Base-by-base conservation (phyloP, 1,284 basidiomycete genomes). In the Fistulinella cinereoalba region DNA sequence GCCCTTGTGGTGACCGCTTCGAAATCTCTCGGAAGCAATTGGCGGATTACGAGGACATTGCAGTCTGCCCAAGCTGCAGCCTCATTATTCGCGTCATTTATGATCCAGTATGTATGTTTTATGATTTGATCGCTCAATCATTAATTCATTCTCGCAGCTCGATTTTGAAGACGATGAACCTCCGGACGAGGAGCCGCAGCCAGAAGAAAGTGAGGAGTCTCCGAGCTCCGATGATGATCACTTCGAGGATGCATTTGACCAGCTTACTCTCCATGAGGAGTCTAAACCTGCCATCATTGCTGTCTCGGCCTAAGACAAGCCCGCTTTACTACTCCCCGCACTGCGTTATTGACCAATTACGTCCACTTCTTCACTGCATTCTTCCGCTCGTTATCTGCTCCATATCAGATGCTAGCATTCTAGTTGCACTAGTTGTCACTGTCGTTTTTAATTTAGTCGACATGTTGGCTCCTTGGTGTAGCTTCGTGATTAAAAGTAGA, bases 1-100 rank as follows among this genome's bases (percentile, higher is more conserved):
- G 95, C 64, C 96, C 96, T 1, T 99, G 97, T 64, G 96, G 96
- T 21, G 97, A 99, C 72, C 85, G 94, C 32, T 99, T 99, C 71
- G 97, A 99, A 68, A 98, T 99, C 58, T 87, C 92, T 16, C 81
- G 86, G 55, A 72, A 74, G 58, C 95, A 98, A 70, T 82, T 99
- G 10, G 79, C 83, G 44, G 78, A 93, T 52, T 97, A 85, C 39
- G 96, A 98, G 61, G 97, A 99, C 61, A 84, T 97, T 37, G 96
- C 96, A n/a, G 93, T 83, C 44, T 99, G 96, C 72, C 97, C 96
- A 0, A 96, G 92, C 64, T 99, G 96, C 63, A 95, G 92, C 56
- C 74, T 98, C 23, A 80, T 98, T 41, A 93, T 99, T 46, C 75
- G 96, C 49, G 90, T 99, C 32, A 82, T 99, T 43, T 98, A 88